These are phyloP conservation scores for Candida sanyaensis DNA, from an alignment of 1,139 yeast genomes.

Conservation along the genomic window DNA sequence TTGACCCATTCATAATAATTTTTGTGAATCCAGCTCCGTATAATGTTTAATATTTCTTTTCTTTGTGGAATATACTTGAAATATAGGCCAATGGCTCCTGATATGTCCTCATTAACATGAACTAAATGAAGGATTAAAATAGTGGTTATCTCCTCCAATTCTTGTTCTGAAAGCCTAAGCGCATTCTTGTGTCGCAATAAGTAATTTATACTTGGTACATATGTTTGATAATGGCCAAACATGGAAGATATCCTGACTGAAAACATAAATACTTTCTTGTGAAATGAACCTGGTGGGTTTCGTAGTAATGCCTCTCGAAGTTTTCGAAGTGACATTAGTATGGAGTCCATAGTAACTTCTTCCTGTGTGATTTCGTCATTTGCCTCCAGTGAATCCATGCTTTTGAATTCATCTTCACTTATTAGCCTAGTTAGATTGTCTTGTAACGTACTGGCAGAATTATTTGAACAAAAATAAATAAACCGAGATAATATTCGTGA, in stretches of 20 bases:
- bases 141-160: conserved; percentile 39
- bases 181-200: conserved; percentile 24
- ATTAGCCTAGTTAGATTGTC: conserved; percentile 18
- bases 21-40: conserved; percentile 36
- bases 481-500: conserved; percentile 33
- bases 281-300: conserved; percentile 37
- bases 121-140: conserved; percentile 48
- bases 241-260: conserved; percentile 50
- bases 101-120: conserved; percentile 44
- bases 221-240: conserved; percentile 57
- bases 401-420: conserved; percentile 9
- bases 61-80: conserved; percentile 28
- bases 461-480: conserved; percentile 26
- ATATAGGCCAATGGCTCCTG: conserved; percentile 35
- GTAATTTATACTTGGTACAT: conserved; percentile 52
- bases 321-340: conserved; percentile 39
- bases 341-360: conserved; percentile 23
- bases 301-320: conserved; percentile 57
- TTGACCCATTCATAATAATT: conserved; percentile 48
- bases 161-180: conserved; percentile 19
- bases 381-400: conserved; percentile 3
- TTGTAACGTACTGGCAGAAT: conserved; percentile 20
- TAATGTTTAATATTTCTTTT: conserved; percentile 22
- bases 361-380: neutral
- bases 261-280: conserved; percentile 49